phyloP scores from a whole-genome alignment of 106 monocot genomes.

The Allium cepa region DNA sequence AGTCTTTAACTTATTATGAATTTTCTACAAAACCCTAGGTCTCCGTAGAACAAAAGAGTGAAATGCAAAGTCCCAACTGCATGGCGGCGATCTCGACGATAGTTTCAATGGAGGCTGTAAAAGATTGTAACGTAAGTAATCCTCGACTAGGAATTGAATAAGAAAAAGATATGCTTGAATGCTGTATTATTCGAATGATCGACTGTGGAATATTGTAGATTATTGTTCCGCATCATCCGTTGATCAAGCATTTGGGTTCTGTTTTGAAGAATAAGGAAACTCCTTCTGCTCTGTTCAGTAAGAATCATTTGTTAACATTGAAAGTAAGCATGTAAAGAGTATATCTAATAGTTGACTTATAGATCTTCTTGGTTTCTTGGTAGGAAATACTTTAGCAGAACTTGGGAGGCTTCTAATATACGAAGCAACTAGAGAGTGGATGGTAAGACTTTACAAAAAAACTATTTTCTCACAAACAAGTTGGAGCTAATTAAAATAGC shows the following conservation, averaged over 20 bases:
- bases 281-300: conserved; percentile 79
- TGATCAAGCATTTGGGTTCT: conserved; percentile 96
- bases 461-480: too few relatives aligned
- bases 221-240: conserved; percentile 79
- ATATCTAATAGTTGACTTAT: too few relatives aligned
- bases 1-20: not conserved
- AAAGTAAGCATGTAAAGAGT: too few relatives aligned
- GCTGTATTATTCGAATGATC: conserved; percentile 13
- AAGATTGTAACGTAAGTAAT: conserved; percentile 14
- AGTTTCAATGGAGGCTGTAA: conserved; percentile 21
- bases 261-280: conserved; percentile 84
- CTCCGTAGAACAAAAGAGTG: not conserved
- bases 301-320: conserved; percentile 11
- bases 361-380: too few relatives aligned
- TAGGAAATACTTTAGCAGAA: conserved; percentile 86
- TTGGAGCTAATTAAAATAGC: too few relatives aligned
- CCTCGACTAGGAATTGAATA: too few relatives aligned
- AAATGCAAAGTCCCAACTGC: conserved; percentile 6
- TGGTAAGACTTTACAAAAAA: conserved; percentile 35
- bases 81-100: conserved; percentile 5
- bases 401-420: conserved; percentile 90
- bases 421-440: conserved; percentile 93
- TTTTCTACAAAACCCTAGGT: conserved; percentile 12
- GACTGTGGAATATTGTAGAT: conserved; percentile 33
- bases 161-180: conserved; percentile 4